Conservation (phyloP, 768 basidiomycete genomes). For the Plicaturopsis crispa region DNA sequence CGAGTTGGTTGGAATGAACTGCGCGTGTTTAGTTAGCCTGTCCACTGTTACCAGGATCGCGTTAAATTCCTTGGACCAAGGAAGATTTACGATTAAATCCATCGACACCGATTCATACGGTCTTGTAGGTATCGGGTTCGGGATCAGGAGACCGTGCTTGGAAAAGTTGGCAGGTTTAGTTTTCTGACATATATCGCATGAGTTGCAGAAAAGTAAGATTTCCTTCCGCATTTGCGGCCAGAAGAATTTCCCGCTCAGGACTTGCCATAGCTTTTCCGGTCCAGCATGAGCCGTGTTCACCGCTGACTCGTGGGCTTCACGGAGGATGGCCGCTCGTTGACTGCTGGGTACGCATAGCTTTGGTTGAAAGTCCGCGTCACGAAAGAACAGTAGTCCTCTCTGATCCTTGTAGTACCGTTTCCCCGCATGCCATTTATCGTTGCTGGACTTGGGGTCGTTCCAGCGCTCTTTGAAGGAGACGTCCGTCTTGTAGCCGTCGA, state of each 20-base stretch:
- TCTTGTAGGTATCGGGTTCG: constrained; percentile 8
- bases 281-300: constrained; percentile 6
- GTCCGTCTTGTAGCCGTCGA: not conserved
- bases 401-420: constrained; percentile 7
- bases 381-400: constrained; percentile 9
- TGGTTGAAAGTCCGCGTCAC: constrained; percentile 9
- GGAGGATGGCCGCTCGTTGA: not conserved
- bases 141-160: constrained; percentile 6
- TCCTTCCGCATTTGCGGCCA: constrained; percentile 8
- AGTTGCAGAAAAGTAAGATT: not conserved
- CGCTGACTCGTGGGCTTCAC: constrained; percentile 4
- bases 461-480: not conserved
- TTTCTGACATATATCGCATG: constrained; percentile 12
- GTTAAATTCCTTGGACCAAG: constrained; percentile 8
- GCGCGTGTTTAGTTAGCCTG: constrained; percentile 14
- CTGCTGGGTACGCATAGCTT: constrained; percentile 8
- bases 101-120: constrained; percentile 16
- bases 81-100: constrained; percentile 16
- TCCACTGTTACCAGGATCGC: constrained; percentile 16
- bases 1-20: constrained; percentile 8
- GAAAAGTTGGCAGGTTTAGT: constrained; percentile 4
- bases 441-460: not conserved
- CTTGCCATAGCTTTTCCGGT: constrained; percentile 4
- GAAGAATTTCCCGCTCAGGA: not conserved
- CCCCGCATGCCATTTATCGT: constrained; percentile 3